phyloP scores from a whole-genome alignment of 257 asterid species.

The Solanum piurae region DNA sequence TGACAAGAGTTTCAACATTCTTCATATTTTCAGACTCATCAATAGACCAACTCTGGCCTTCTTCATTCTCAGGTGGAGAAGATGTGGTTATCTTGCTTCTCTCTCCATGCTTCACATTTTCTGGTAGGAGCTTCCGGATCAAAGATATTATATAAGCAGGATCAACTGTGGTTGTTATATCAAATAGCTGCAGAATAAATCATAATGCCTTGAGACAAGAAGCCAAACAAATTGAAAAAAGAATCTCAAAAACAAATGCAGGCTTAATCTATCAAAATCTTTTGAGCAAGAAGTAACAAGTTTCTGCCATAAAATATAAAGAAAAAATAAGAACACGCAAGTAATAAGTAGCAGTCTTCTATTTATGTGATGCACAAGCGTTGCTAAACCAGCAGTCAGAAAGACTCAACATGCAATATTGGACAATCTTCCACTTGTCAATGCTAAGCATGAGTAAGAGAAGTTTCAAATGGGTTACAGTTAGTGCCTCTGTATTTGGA shows the following conservation, averaged over 20 bases:
- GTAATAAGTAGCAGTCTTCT: not conserved
- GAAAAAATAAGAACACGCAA: not conserved
- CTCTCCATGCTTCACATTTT: slow-evolving; percentile 19
- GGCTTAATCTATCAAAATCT: not conserved
- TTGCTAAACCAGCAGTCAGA: not conserved
- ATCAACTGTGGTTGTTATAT: slow-evolving; percentile 74
- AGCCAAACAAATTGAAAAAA: not conserved
- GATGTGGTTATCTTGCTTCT: slow-evolving; percentile 7
- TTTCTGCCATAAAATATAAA: not conserved
- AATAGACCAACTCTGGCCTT: not conserved
- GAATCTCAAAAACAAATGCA: not conserved
- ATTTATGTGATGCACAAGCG: not conserved
- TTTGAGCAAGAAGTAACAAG: not conserved
- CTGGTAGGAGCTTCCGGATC: slow-evolving; percentile 83
- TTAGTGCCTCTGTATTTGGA: not conserved
- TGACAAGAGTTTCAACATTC: slow-evolving; percentile 18
- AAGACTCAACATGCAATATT: not conserved
- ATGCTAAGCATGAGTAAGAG: not conserved
- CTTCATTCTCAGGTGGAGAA: slow-evolving; percentile 27
- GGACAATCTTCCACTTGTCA: not conserved
- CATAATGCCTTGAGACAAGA: not conserved
- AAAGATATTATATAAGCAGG: slow-evolving; percentile 79
- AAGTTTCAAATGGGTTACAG: not conserved
- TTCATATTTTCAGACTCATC: slow-evolving; percentile 29
- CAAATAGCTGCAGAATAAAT: slow-evolving; percentile 51